A percentile compares a stretch with the other conserved stretches of the same genome.
Conservation (phyloP, 1,284 basidiomycete genomes). For the Irpex lacteus region DNA sequence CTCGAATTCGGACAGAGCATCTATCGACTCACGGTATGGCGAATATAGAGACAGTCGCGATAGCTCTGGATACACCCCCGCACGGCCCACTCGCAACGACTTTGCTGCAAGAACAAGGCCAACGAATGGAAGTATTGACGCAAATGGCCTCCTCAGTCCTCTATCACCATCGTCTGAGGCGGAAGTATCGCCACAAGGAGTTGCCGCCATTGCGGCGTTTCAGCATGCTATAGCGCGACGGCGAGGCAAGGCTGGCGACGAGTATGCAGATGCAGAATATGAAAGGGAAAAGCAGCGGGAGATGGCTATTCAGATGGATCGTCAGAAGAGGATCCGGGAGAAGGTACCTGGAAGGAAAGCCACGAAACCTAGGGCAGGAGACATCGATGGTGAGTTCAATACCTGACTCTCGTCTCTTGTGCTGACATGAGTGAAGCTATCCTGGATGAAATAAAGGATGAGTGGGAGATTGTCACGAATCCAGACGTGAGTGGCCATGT, state of each 20-base stretch:
- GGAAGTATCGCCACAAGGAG: constrained; percentile 39
- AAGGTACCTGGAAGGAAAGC: constrained; percentile 56
- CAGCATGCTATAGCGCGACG: constrained; percentile 57
- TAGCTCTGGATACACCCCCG: constrained; percentile 19
- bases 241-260: constrained; percentile 53
- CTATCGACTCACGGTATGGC: constrained; percentile 24
- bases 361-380: constrained; percentile 58
- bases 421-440: constrained; percentile 52
- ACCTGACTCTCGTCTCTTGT: neutral
- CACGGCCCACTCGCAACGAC: constrained; percentile 20
- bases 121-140: constrained; percentile 14
- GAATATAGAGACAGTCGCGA: constrained; percentile 29
- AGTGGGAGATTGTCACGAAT: constrained; percentile 88
- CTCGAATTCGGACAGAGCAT: constrained; percentile 28
- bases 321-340: constrained; percentile 65
- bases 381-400: constrained; percentile 67
- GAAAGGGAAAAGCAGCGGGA: constrained; percentile 56
- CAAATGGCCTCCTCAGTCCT: constrained; percentile 18
- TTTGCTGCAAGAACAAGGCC: constrained; percentile 17
- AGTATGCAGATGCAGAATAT: constrained; percentile 33
- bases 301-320: constrained; percentile 53
- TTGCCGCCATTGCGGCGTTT: constrained; percentile 65
- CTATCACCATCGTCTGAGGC: constrained; percentile 17
- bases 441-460: constrained; percentile 80
- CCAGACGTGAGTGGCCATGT: constrained; percentile 60